Evolutionary conservation across 257 asterid genomes (phyloP).

Genomic region (Nicotiana noctiflora): DNA sequence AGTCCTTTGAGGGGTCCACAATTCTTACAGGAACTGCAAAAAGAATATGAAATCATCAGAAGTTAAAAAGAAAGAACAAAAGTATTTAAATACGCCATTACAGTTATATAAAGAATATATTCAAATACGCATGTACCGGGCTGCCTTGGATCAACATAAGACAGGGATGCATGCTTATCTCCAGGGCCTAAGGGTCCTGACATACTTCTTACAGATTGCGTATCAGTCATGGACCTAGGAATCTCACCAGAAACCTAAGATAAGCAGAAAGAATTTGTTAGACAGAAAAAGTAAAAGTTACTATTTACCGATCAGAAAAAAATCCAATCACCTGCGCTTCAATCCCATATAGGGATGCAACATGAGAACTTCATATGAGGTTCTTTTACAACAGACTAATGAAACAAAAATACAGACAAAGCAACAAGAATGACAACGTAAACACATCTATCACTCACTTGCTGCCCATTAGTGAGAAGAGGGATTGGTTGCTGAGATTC

Average conservation of each 20-base stretch:
- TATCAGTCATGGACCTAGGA: slow-evolving; percentile 65
- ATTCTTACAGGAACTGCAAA: slow-evolving; percentile 79
- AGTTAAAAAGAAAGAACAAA: slow-evolving; percentile 1
- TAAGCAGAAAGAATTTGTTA: background rate
- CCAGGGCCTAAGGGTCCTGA: slow-evolving; percentile 97
- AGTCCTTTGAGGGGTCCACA: slow-evolving; percentile 83
- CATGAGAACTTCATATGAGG: background rate
- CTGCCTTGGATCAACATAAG: slow-evolving; percentile 87
- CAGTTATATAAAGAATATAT: background rate
- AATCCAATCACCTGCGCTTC: background rate
- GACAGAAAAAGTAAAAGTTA: background rate
- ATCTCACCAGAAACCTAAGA: slow-evolving; percentile 78
- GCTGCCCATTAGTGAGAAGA: slow-evolving; percentile 79
- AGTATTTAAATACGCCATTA: background rate
- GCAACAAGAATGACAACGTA: background rate
- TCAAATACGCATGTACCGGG: slow-evolving; percentile 47
- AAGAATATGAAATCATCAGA: slow-evolving; percentile 5
- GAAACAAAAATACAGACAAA: background rate
- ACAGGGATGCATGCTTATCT: slow-evolving; percentile 51
- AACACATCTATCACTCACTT: slow-evolving; percentile 38
- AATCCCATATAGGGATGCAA: background rate
- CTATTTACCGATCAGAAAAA: no score
- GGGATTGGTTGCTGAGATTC: slow-evolving; percentile 84
- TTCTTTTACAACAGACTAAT: background rate
- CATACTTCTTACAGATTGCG: slow-evolving; percentile 81